Evolutionary conservation across 345 rosid species (phyloP), one percentile per base, ranked within the genome.

Genomic region (Acer saccharum): DNA sequence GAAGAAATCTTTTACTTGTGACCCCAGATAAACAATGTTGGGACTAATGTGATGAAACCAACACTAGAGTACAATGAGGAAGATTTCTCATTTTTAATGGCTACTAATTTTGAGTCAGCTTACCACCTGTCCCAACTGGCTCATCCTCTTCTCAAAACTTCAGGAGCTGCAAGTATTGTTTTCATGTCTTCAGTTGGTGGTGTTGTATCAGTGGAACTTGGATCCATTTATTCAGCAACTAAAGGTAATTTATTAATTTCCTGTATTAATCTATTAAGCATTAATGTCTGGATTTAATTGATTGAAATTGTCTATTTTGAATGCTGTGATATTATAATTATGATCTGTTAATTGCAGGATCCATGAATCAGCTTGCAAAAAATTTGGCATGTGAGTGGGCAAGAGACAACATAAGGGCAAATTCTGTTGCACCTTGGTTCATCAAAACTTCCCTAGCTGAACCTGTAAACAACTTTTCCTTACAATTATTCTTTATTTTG

Each of bases 301-400:
- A 29, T 29, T 29, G 32, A 29, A 29, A 29, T 29, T 29, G 32
- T 29, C 3, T 29, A 29, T 29, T 29, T 29, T 29, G 32, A 29
- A 29, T 29, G 32, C 32, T 29, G 32, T 29, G 32, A 29, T 2
- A 29, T 41, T 25, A 25, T 25, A 25, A 25, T 25, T 25, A 25
- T 4, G 44, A 41, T 41, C 1, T 4, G 35, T 14, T 35, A 39
- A 3, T 27, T 44, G 8, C 77, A 87, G 93, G 89, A 63, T 93
- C 94, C 7, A 62, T 88, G 69, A 83, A 83, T 57, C 93, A 87
- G 72, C 78, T 90, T 27, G 58, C 94, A 0, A 90, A 71, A 77
- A 84, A 85, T 57, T 78, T 89, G 79, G 92, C 94, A n/a, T 92
- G 93, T 60, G 94, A 90, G 77, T 89, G 97, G 92, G 92, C 91